phyloP scores from a whole-genome alignment of 2,329 filamentous ascomycete genomes.

The Daldinia sp. region DNA sequence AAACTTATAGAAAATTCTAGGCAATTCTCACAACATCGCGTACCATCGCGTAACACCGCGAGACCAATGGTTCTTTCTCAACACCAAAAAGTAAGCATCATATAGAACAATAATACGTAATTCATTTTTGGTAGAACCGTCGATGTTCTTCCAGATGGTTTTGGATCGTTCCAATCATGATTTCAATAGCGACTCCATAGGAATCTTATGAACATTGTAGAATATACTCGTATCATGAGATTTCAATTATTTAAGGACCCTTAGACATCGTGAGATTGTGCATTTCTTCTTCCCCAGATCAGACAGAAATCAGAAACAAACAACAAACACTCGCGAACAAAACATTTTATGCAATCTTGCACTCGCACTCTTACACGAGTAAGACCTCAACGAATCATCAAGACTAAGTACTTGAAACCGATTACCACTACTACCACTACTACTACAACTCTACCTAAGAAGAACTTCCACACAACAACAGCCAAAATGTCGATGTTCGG shows the following conservation, averaged over 20 bases:
- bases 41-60: constrained; percentile 44
- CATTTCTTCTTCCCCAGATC: constrained; percentile 47
- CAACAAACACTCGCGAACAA: constrained; percentile 32
- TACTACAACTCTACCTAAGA: constrained; percentile 27
- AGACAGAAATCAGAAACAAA: constrained; percentile 44
- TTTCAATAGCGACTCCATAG: constrained; percentile 33
- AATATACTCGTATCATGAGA: constrained; percentile 33
- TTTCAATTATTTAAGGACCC: constrained; percentile 51
- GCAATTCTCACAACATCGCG: constrained; percentile 45
- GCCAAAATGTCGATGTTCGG: constrained; percentile 72
- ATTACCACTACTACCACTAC: constrained; percentile 29
- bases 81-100: constrained; percentile 32
- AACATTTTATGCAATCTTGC: constrained; percentile 31
- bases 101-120: constrained; percentile 23
- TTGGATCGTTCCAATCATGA: constrained; percentile 38
- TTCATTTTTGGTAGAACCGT: constrained; percentile 37
- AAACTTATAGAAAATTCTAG: constrained; percentile 48
- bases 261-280: constrained; percentile 29
- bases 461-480: constrained; percentile 39
- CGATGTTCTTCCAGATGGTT: constrained; percentile 48
- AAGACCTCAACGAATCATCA: constrained; percentile 43
- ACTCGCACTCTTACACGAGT: constrained; percentile 44
- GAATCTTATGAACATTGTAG: constrained; percentile 48
- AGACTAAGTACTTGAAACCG: constrained; percentile 38
- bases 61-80: constrained; percentile 34